phyloP scores from a whole-genome alignment of 2,329 filamentous ascomycete species.

The Trichoderma atroviride region DNA sequence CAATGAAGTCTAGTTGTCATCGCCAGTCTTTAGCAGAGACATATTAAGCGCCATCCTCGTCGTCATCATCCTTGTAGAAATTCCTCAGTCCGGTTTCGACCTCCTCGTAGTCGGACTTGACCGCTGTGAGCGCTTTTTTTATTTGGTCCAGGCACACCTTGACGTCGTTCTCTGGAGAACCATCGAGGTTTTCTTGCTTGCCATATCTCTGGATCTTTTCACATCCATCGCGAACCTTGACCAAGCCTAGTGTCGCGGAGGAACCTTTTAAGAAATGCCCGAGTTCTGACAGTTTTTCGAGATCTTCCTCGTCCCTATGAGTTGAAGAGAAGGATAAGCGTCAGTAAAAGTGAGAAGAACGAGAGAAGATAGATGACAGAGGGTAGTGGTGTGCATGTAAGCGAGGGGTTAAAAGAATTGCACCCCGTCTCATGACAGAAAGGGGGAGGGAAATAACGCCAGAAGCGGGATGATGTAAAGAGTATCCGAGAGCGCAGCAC shows the following conservation, averaged over 20 bases:
- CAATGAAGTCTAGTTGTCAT: neutral
- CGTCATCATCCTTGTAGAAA: conserved; percentile 56
- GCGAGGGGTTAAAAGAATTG: neutral
- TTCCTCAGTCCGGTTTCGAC: conserved; percentile 69
- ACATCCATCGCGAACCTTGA: conserved; percentile 88
- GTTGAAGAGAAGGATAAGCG: neutral
- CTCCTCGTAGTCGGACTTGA: conserved; percentile 76
- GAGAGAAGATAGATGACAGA: neutral
- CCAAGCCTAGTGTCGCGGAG: conserved; percentile 88
- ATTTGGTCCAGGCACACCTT: conserved; percentile 71
- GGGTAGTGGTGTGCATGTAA: neutral
- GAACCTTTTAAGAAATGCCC: conserved; percentile 98
- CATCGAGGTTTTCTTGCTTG: conserved; percentile 77
- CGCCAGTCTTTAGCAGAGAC: neutral
- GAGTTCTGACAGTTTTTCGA: conserved; percentile 75
- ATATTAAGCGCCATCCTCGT: conserved; percentile 11
- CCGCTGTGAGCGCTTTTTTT: conserved; percentile 66
- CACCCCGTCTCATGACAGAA: neutral
- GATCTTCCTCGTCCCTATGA: conserved; percentile 65
- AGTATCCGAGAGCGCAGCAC: neutral
- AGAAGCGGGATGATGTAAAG: neutral
- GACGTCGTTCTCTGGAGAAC: conserved; percentile 66
- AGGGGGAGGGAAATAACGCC: neutral
- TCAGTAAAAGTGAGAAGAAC: conserved; percentile 19
- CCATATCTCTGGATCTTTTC: conserved; percentile 97